These are phyloP conservation scores for Chlamydomonas schloesseri DNA, from an alignment of 139 green algal species.

Conservation along the genomic window DNA sequence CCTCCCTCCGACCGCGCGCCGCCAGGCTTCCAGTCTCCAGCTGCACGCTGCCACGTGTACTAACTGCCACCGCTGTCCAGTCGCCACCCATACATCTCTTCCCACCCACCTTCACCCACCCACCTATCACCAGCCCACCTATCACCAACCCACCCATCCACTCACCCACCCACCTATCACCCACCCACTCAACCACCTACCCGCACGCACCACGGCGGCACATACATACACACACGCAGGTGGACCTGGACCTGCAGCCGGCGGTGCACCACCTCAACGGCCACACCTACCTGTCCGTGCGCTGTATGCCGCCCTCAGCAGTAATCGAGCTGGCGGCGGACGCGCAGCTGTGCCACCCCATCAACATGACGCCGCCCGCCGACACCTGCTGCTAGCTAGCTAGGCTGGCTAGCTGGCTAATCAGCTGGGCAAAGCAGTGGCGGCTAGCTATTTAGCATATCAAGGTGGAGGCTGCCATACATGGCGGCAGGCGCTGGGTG, in stretches of 20 bases:
- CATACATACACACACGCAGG: not conserved
- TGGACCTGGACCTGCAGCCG: not conserved
- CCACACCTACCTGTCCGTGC: slow-evolving; percentile 30
- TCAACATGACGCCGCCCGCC: slow-evolving; percentile 13
- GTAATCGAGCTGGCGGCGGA: slow-evolving; percentile 32
- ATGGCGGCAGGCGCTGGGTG: too few relatives aligned
- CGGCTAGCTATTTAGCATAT: too few relatives aligned
- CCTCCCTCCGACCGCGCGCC: too few relatives aligned
- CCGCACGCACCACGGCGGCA: too few relatives aligned
- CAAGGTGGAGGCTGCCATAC: too few relatives aligned
- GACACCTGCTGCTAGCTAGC: not conserved
- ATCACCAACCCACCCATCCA: not conserved
- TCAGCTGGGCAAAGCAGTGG: too few relatives aligned
- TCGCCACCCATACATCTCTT: too few relatives aligned
- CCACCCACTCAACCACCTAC: too few relatives aligned
- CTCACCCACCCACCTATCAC: not conserved
- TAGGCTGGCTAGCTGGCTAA: too few relatives aligned
- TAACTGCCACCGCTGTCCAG: too few relatives aligned
- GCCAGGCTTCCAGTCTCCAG: too few relatives aligned
- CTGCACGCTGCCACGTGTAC: not conserved
- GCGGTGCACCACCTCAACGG: slow-evolving; percentile 32
- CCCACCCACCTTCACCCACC: not conserved
- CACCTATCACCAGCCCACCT: not conserved
- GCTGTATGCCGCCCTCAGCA: not conserved
- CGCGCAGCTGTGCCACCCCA: slow-evolving; percentile 27